Base-by-base conservation (phyloP, 139 green algal genomes). In the Ettlia oleoabundans region DNA sequence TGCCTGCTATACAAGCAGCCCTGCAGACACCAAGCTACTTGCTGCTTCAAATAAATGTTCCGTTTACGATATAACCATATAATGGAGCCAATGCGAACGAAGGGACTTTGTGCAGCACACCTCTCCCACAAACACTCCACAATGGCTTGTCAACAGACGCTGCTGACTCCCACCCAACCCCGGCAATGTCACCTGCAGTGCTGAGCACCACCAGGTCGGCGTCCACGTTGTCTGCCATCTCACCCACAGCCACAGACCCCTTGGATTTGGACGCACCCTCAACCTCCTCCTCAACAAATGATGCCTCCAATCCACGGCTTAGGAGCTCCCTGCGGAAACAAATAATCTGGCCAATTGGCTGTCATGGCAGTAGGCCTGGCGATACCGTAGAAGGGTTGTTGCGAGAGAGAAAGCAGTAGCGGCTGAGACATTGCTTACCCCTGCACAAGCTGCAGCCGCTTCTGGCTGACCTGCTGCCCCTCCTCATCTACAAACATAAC, bases 161-260 rank as follows among this genome's bases (percentile, higher is more conserved):
- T 6, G 5, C 64, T 3, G 33, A n/a, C n/a, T n/a, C n/a, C n/a
- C n/a, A n/a, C n/a, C n/a, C n/a, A n/a, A n/a, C n/a, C n/a, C n/a
- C 64, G n/a, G 6, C 28, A 7, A 28, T 4, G 7, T 6, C 28
- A 90, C 87, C 71, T 93, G 82, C 73, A 0, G 81, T 81, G 78
- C 62, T 82, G 7, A 94, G 88, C 64, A 94, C 88, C 69, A 97
- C 78, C 81, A 97, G 70, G 80, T 97, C 93, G 28, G 91, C 92
- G 0, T 63, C 47, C 0, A 95, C 84, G 43, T 91, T 88, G 86
- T 97, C 94, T 0, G 75, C 85, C 42, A 76, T 80, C 51, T 89
- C 85, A 9, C 84, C 84, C 58, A 89, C 62, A 52, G 85, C 85
- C 32, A 84, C 80, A 5, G 37, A 72, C 30, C 85, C 80, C 73